Base-by-base conservation (phyloP, 2,329 filamentous ascomycete species). In the Parasarocladium wereldwijsianum region DNA sequence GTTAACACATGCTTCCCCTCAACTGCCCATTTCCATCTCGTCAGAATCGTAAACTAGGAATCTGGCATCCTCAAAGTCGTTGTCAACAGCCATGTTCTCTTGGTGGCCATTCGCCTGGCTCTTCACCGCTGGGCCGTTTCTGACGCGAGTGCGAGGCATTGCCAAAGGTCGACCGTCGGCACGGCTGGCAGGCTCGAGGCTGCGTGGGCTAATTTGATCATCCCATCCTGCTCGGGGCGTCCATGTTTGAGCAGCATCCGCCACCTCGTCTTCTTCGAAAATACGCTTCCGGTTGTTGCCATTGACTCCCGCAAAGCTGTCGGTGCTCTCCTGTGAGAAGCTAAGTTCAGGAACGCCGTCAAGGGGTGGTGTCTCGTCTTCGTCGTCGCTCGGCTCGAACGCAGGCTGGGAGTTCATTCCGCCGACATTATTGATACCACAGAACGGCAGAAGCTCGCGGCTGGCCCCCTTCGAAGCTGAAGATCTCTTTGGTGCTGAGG, bases 361-460 rank as follows among this genome's bases (percentile, higher is more conserved):
- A 11, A 54, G 37, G 5, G 43, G 44, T 3, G 51, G 51, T 4
- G 53, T 34, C 11, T 42, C 41, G 24, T 52, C 44, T 12, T 43
- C 35, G 19, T 29, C 38, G 14, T 33, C 27, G 19, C 16, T 12
- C 6, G 19, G 19, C 18, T 20, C 22, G 17, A 20, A 29, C 11
- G 19, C 15, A 10, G 69, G 60, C 46, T 84, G 77, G 17, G 65
- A 58, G 17, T 66, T 66, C 24, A 76, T 55, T 0, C 80, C 80
- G 22, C 80, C 81, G 33, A 81, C 63, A 44, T 76, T 84, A 55
- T 83, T 66, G 40, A 90, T 64, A 16, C 82, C 84, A 47, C 82
- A 87, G 47, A 85, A 92, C 1, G 84, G 83, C 6, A 76, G 58
- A 4, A 93, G 61, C 46, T 90, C 84, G 18, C 66, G 60, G 20